These are phyloP conservation scores for Endothia cerciana DNA, from an alignment of 2,329 filamentous ascomycete species.

Conservation along the genomic window DNA sequence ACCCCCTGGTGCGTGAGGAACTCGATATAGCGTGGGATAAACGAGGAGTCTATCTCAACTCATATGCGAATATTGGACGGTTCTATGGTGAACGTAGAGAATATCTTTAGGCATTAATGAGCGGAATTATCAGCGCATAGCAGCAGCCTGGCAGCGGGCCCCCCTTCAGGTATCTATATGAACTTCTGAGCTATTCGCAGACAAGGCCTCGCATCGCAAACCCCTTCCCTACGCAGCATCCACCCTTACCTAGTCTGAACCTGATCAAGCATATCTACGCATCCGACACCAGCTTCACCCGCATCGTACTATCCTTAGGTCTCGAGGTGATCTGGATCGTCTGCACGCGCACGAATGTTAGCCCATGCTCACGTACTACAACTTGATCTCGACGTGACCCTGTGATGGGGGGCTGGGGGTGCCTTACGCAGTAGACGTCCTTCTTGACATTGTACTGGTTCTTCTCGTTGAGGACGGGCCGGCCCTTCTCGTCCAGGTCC, in stretches of 20 bases:
- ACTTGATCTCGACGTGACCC: not conserved
- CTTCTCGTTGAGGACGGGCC: constrained; percentile 20
- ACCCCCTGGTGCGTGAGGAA: too few species aligned
- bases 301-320: constrained; percentile 7
- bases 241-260: not conserved
- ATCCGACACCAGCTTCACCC: not conserved
- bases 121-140: too few species aligned
- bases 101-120: too few species aligned
- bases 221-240: not conserved
- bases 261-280: not conserved
- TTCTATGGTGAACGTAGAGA: too few species aligned
- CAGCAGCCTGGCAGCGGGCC: too few species aligned
- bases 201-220: not conserved
- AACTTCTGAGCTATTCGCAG: not conserved
- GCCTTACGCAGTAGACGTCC: constrained; percentile 6
- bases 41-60: too few species aligned
- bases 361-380: not conserved
- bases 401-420: not conserved
- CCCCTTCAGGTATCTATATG: not conserved
- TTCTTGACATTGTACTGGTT: constrained; percentile 4
- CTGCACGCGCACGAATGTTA: not conserved
- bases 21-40: too few species aligned
- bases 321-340: constrained; percentile 6
- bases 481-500: constrained; percentile 32
- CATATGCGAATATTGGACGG: too few species aligned